Base-by-base conservation (phyloP, 192 early-diverging fungal species). In the Mortierella alpina region DNA sequence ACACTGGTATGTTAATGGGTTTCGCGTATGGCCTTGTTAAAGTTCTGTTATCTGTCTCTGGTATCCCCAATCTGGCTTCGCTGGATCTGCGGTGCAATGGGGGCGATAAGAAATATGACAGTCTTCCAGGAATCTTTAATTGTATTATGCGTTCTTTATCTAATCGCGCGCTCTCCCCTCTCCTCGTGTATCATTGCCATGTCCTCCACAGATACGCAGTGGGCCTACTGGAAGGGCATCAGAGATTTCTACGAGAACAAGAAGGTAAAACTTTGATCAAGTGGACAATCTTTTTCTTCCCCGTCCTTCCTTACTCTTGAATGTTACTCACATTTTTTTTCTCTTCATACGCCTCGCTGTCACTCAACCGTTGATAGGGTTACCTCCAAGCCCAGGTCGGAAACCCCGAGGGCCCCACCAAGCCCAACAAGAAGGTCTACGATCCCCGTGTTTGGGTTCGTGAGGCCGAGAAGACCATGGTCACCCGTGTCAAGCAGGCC, bases 371-470 rank as follows among this genome's bases (percentile, higher is more conserved):
- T 31, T 1, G 20, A 60, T 70, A 76, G 74, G 92, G 77, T 52
- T 95, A 97, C 82, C 90, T 98, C 68, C 91, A 96, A 86, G 81
- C 86, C 40, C 97, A 98, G 86, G 95, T 98, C 63, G 97, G 97
- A 59, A 97, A 98, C 87, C 96, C 96, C 75, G 96, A 97, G 65
- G 96, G 95, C 81, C 87, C 88, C n/a, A 89, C 92, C 86, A 96
- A 97, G 89, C 97, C 96, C 86, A 98, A 97, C 92, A 98, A 98
- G 93, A 98, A 98, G 89, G 93, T 91, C 88, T 97, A 98, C 86
- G 97, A 98, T 84, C 97, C 97, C 55, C 94, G 97, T 83, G 94
- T 94, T 76, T 97, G 91, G 81, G 83, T 98, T 78, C 95, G 97
- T 72, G 90, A 94, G 82, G 91, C 89, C 74, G 96, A 98, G 85